Evolutionary conservation across 345 rosid genomes (phyloP).

Genomic region (Hibiscus tridactylites): DNA sequence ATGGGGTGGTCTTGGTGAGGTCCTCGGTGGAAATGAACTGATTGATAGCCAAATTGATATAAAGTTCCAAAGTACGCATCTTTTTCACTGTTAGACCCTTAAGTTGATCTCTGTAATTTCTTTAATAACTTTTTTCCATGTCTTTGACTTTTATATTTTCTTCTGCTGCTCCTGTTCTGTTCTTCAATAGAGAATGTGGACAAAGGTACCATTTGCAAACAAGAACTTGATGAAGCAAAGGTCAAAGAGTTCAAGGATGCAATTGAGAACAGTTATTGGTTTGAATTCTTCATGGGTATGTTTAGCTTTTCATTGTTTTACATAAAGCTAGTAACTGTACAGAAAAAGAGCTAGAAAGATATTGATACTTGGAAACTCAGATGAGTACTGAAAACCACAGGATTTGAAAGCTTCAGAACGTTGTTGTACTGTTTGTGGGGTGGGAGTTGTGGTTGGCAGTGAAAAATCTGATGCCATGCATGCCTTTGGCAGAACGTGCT

Average conservation of each 20-base stretch:
- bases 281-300: conserved; percentile 95
- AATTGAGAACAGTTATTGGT: conserved; percentile 83
- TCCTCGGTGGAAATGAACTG: conserved; percentile 98
- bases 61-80: conserved; percentile 68
- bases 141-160: background rate
- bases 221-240: conserved; percentile 62
- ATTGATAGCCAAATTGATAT: conserved; percentile 83
- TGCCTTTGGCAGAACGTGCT: background rate
- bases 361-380: background rate
- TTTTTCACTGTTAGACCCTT: conserved; percentile 3
- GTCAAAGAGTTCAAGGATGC: conserved; percentile 89
- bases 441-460: background rate
- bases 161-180: background rate
- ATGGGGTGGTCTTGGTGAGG: conserved; percentile 99
- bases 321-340: background rate
- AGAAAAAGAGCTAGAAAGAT: background rate
- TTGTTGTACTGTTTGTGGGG: background rate
- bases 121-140: background rate
- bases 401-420: background rate
- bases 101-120: conserved; percentile 2
- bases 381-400: background rate
- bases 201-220: conserved; percentile 45
- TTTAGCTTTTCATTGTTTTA: conserved; percentile 15
- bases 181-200: conserved; percentile 55
- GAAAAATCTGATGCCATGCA: background rate